Percentiles rank a stretch among this genome's conserved stretches.
Evolutionary conservation across 1,284 basidiomycete genomes (phyloP).

Genomic region (Vanrija sp.): DNA sequence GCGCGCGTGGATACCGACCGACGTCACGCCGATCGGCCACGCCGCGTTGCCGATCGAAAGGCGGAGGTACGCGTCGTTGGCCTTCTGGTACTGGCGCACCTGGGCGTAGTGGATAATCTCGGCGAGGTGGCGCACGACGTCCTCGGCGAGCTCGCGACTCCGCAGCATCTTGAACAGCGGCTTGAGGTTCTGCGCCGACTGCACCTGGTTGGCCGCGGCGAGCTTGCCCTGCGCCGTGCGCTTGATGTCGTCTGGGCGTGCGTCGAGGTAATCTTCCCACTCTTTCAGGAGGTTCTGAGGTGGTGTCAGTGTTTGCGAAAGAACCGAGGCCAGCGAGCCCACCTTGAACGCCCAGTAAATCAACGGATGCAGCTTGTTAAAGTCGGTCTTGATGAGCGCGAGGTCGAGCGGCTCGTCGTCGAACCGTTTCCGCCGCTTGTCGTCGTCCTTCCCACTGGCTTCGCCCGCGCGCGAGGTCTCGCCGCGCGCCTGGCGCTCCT

Average conservation of each 20-base stretch:
- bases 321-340: constrained; percentile 8
- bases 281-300: constrained; percentile 72
- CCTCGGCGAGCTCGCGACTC: constrained; percentile 71
- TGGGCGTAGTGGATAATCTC: constrained; percentile 98
- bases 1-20: constrained; percentile 98
- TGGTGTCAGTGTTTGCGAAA: not conserved
- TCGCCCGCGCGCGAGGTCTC: not conserved
- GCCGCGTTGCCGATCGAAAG: constrained; percentile 97
- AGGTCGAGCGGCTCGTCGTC: constrained; percentile 55
- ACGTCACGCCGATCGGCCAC: constrained; percentile 99
- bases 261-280: constrained; percentile 92
- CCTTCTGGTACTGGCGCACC: constrained; percentile 84
- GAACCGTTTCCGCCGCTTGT: constrained; percentile 6
- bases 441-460: not conserved
- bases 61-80: constrained; percentile 95
- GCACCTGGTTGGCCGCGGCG: constrained; percentile 90
- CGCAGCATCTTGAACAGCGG: constrained; percentile 89
- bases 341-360: constrained; percentile 94
- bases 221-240: constrained; percentile 86
- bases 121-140: constrained; percentile 82
- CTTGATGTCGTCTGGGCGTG: constrained; percentile 73
- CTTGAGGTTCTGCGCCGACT: constrained; percentile 94
- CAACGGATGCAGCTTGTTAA: constrained; percentile 93
- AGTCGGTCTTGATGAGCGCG: constrained; percentile 78
- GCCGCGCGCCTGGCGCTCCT: constrained; percentile 52